phyloP scores from a whole-genome alignment of 2,329 filamentous ascomycete species.

The Xylariaceae sp. region DNA sequence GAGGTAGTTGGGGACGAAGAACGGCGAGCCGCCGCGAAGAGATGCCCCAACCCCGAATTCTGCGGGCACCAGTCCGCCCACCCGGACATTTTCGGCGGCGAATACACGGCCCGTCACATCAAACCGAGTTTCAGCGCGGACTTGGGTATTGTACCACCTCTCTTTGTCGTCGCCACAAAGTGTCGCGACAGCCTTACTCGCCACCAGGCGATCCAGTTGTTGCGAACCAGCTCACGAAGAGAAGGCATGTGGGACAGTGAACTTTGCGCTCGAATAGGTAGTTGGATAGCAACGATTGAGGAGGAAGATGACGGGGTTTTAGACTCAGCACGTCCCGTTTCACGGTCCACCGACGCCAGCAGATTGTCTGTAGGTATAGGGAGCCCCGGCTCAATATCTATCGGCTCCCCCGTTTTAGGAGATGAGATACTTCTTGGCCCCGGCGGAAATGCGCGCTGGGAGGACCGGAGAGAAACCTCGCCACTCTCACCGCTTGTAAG shows the following conservation, averaged over 20 bases:
- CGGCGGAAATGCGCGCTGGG: conserved; percentile 44
- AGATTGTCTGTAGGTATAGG: conserved; percentile 22
- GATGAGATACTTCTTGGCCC: conserved; percentile 38
- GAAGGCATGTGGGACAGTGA: conserved; percentile 69
- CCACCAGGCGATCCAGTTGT: conserved; percentile 57
- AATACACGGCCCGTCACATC: conserved; percentile 47
- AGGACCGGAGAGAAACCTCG: conserved; percentile 28
- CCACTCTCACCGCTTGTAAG: conserved; percentile 19
- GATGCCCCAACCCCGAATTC: conserved; percentile 41
- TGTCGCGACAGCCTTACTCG: conserved; percentile 56
- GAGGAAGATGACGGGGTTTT: conserved; percentile 41
- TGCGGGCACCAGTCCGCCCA: conserved; percentile 42
- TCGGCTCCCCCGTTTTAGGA: conserved; percentile 35
- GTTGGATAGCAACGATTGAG: conserved; percentile 53
- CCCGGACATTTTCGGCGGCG: conserved; percentile 39
- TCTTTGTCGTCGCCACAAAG: conserved; percentile 64
- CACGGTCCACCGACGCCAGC: conserved; percentile 30
- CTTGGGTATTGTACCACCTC: conserved; percentile 59
- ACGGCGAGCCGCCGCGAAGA: conserved; percentile 43
- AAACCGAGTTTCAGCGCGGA: conserved; percentile 62
- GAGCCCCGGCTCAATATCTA: conserved; percentile 25
- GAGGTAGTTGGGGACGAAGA: conserved; percentile 60
- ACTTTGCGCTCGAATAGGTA: conserved; percentile 51
- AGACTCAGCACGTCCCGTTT: conserved; percentile 28
- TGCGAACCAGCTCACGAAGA: conserved; percentile 56